Conservation (phyloP, 345 rosid genomes). For the Angophora floribunda region DNA sequence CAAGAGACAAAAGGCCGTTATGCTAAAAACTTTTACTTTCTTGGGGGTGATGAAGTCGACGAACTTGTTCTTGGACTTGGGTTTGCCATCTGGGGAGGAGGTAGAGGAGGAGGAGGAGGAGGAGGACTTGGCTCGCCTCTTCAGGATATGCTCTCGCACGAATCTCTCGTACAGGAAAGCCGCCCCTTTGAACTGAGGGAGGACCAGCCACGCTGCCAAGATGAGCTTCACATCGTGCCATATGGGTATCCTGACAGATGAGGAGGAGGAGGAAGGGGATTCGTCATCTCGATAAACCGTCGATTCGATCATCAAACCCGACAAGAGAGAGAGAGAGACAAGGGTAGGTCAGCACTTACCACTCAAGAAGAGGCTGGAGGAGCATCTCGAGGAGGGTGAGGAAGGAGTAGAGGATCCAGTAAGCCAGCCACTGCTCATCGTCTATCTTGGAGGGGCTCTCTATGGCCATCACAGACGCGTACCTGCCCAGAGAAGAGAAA, state of each 20-base stretch:
- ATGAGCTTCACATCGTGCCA: constrained; percentile 31
- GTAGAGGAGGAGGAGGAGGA: background rate
- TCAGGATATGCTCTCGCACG: constrained; percentile 11
- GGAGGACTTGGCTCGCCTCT: background rate
- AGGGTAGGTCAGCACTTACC: background rate
- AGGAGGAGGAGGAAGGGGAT: accelerated
- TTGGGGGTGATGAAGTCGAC: background rate
- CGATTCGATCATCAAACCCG: background rate
- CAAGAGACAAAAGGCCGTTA: background rate
- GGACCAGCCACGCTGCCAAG: constrained; percentile 30
- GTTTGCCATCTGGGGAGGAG: background rate
- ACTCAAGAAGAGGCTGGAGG: constrained; percentile 23
- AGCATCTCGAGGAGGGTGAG: constrained; percentile 30
- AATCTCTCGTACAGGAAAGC: constrained; percentile 26
- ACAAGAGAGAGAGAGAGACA: background rate
- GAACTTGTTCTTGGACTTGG: background rate
- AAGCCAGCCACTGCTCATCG: constrained; percentile 44
- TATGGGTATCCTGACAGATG: constrained; percentile 17
- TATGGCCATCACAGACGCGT: constrained; percentile 37
- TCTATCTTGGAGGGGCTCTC: constrained; percentile 26
- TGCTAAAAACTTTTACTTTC: background rate
- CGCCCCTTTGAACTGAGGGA: constrained; percentile 40
- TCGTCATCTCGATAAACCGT: background rate
- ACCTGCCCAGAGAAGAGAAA: background rate
- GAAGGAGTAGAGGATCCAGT: constrained; percentile 40